Evolutionary conservation across 192 early-diverging fungal genomes (phyloP).

Genomic region (Linnemannia exigua): DNA sequence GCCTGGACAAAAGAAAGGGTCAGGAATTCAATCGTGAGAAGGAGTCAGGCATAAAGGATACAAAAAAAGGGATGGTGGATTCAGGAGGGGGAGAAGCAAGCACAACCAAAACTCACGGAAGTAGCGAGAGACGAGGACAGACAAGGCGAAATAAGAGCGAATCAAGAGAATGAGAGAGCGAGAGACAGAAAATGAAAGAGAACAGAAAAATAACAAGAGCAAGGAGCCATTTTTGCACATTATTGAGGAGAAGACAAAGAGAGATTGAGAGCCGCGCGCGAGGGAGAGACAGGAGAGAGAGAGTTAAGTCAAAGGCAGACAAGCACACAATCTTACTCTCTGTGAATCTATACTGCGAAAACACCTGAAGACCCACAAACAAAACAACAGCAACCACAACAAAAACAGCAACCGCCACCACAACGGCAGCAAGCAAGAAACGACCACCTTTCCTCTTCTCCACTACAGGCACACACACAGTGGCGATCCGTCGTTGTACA

Average conservation of each 20-base stretch:
- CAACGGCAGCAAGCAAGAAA: background rate
- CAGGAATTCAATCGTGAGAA: background rate
- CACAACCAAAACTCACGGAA: conserved; percentile 1
- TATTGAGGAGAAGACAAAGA: conserved; percentile 14
- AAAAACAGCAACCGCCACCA: background rate
- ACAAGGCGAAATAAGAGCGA: no score
- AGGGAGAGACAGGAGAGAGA: background rate
- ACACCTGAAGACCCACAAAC: background rate
- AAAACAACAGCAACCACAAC: background rate
- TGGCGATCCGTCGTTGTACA: background rate
- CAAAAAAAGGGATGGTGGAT: conserved; percentile 26
- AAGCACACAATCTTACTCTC: background rate
- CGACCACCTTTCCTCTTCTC: background rate
- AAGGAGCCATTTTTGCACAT: conserved; percentile 40
- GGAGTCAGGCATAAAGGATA: background rate
- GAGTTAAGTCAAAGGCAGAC: background rate
- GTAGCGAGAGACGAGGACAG: background rate
- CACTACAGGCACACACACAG: background rate
- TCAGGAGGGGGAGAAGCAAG: conserved; percentile 15
- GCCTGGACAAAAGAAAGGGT: background rate
- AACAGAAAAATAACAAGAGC: conserved; percentile 32
- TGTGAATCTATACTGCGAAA: background rate
- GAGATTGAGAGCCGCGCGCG: conserved; percentile 41
- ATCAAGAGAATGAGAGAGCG: background rate
- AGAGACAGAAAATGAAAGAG: background rate